Evolutionary conservation across 129 eudicot species (phyloP).

Genomic region (Ambrosia artemisiifolia): DNA sequence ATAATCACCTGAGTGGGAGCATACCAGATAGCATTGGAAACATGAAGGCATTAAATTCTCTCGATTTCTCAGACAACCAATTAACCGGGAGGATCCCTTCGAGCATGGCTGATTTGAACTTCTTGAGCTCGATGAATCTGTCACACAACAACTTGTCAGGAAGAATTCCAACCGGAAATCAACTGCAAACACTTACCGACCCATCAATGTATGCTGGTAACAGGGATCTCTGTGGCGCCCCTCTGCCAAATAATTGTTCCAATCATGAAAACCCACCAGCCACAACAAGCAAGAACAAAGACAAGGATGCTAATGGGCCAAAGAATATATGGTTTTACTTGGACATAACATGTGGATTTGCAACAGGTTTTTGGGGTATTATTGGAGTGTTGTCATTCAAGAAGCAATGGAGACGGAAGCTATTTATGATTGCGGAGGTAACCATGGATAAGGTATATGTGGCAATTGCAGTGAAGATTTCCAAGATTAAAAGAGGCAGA

Average conservation of each 20-base stretch:
- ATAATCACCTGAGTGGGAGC: constrained; percentile 10
- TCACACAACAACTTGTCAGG: constrained; percentile 26
- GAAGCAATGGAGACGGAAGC: constrained; percentile 18
- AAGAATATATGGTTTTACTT: no score
- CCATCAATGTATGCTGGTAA: no score
- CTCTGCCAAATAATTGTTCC: no score
- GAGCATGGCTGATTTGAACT: constrained; percentile 7
- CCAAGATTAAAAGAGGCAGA: constrained; percentile 6
- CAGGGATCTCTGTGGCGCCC: no score
- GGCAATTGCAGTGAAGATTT: constrained; percentile 5
- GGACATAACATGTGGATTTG: no score
- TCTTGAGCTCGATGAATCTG: constrained; percentile 15
- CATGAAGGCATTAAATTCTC: not conserved
- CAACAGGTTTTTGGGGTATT: no score
- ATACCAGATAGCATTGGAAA: constrained; percentile 20
- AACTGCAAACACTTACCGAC: no score
- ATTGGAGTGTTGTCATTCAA: not conserved
- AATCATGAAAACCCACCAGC: no score
- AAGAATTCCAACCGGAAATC: constrained; percentile 1
- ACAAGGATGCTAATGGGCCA: no score
- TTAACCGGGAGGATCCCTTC: constrained; percentile 19
- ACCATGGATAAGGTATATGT: not conserved
- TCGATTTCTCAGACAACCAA: constrained; percentile 14
- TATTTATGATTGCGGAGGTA: not conserved
- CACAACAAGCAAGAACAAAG: no score